Conservation (phyloP, 1,139 yeast species). For the Suhomyces kunorum region DNA sequence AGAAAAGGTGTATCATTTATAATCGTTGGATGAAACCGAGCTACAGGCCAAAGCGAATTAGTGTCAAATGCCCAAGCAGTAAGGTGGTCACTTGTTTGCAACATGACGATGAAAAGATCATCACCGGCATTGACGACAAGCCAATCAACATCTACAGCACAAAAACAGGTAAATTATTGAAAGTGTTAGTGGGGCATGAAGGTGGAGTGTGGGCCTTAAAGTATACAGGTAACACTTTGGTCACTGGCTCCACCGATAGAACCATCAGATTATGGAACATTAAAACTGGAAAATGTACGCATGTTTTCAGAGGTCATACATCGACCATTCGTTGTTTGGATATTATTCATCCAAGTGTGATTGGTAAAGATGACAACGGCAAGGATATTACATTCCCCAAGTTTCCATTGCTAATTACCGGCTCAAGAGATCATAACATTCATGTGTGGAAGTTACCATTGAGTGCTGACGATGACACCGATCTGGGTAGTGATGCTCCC, state of each 20-base stretch:
- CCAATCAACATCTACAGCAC: conserved; percentile 82
- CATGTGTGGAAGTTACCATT: conserved; percentile 86
- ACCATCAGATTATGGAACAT: conserved; percentile 65
- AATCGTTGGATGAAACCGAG: conserved; percentile 82
- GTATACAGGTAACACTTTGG: conserved; percentile 70
- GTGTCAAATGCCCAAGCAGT: conserved; percentile 67
- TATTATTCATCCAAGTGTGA: conserved; percentile 65
- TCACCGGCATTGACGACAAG: conserved; percentile 91
- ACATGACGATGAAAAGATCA: conserved; percentile 86
- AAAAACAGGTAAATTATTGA: conserved; percentile 64
- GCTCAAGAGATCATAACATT: conserved; percentile 87
- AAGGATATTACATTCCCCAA: conserved; percentile 64
- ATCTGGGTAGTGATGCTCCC: conserved; percentile 24
- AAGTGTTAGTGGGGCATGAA: conserved; percentile 81
- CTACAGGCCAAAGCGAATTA: conserved; percentile 67
- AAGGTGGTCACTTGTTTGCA: conserved; percentile 93
- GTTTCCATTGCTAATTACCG: conserved; percentile 72
- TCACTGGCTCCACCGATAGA: conserved; percentile 59
- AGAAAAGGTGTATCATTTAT: conserved; percentile 64
- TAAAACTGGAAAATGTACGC: conserved; percentile 56
- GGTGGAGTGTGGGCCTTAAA: conserved; percentile 99
- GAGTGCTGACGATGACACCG: conserved; percentile 38
- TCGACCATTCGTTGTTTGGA: conserved; percentile 92
- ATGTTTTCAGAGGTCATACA: conserved; percentile 78
- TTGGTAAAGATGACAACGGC: conserved; percentile 62